phyloP scores from a whole-genome alignment of 805 yeast genomes.

The Tetrapisispora taiwanensis region DNA sequence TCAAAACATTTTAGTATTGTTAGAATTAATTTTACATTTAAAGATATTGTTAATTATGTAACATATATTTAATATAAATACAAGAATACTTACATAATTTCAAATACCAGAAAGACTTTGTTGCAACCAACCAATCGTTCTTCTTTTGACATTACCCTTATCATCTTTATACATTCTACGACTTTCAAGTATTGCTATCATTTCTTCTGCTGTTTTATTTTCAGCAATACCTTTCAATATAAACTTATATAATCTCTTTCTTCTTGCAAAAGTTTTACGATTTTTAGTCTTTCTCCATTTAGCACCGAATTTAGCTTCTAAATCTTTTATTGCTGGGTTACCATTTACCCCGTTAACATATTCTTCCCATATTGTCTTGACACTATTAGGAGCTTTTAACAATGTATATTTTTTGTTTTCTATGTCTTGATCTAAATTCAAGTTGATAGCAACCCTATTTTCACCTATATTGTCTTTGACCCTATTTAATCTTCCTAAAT shows the following conservation, averaged over 20 bases:
- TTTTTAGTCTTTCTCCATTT: constrained; percentile 33
- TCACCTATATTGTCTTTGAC: not conserved
- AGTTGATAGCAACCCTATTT: too few relatives aligned
- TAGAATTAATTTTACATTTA: too few relatives aligned
- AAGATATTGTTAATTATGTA: too few relatives aligned
- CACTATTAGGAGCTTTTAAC: constrained; percentile 28
- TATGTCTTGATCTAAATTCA: not conserved
- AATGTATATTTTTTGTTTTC: constrained; percentile 15
- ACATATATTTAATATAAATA: too few relatives aligned
- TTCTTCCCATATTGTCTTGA: constrained; percentile 31
- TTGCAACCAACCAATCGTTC: constrained; percentile 31
- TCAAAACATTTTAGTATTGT: too few relatives aligned
- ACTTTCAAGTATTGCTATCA: constrained; percentile 25
- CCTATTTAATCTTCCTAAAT: not conserved
- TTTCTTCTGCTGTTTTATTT: constrained; percentile 28
- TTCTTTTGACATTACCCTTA: constrained; percentile 26
- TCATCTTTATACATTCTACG: constrained; percentile 25
- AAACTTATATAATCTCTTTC: constrained; percentile 30
- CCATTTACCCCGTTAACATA: constrained; percentile 34
- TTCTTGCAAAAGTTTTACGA: constrained; percentile 29
- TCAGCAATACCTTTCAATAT: constrained; percentile 26
- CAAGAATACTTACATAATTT: not conserved
- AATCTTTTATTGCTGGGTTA: constrained; percentile 31
- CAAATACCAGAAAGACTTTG: constrained; percentile 28
- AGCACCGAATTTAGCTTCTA: constrained; percentile 34